Evolutionary conservation across 2,329 filamentous ascomycete species (phyloP).

Genomic region (Ophiosphaerella korrae): DNA sequence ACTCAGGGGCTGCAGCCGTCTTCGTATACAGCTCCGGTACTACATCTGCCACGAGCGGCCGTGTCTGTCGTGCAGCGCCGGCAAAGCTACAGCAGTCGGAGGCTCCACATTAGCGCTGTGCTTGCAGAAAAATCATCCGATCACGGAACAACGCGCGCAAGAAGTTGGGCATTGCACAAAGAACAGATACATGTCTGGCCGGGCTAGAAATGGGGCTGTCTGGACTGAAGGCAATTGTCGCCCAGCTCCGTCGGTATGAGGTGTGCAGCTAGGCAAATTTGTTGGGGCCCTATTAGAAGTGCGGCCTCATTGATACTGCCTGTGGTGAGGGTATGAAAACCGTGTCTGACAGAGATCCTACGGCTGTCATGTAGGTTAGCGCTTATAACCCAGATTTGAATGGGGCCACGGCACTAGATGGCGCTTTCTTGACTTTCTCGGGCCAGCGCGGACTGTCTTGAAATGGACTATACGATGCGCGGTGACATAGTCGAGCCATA

Average conservation of each 20-base stretch:
- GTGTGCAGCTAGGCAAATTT: no score
- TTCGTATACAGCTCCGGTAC: constrained; percentile 12
- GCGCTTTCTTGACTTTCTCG: background rate
- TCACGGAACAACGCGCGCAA: background rate
- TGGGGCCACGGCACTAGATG: background rate
- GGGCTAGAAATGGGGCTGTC: constrained; percentile 4
- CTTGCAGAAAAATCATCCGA: constrained; percentile 3
- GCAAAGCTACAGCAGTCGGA: background rate
- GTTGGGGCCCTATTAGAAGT: no score
- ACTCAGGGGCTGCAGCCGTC: constrained; percentile 1
- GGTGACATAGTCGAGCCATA: background rate
- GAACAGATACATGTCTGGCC: background rate
- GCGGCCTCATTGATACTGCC: no score
- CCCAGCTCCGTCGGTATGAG: background rate
- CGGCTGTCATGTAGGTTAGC: no score
- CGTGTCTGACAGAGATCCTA: no score
- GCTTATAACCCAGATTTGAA: no score
- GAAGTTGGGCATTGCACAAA: background rate
- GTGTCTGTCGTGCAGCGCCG: background rate
- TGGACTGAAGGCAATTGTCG: background rate
- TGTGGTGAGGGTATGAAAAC: no score
- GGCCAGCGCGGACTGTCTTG: background rate
- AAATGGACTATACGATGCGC: background rate
- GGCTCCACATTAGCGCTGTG: background rate
- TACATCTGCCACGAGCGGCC: constrained; percentile 7